A percentile compares a stretch with the other conserved stretches of the same genome.
Conservation (phyloP, 2,329 filamentous ascomycete genomes). For the Magnaporthiopsis rhizophila region DNA sequence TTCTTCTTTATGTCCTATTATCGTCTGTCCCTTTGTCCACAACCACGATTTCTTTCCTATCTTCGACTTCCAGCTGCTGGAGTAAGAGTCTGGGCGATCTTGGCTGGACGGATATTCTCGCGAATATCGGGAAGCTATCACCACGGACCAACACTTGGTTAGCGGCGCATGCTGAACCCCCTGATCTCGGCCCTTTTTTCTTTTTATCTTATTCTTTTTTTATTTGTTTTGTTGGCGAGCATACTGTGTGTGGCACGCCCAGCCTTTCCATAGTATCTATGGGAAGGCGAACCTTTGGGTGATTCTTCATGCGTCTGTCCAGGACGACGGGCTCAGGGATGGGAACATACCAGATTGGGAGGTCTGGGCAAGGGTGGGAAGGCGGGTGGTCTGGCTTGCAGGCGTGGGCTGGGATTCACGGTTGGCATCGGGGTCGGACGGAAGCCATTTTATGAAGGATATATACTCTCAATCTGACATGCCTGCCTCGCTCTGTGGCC, state of each 20-base stretch:
- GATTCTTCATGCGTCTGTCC: background rate
- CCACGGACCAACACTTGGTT: background rate
- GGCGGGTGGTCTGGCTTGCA: background rate
- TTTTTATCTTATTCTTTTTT: background rate
- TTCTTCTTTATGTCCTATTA: background rate
- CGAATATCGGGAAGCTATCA: background rate
- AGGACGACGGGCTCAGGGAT: background rate
- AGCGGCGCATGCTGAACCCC: background rate
- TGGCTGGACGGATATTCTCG: background rate
- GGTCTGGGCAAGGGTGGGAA: background rate
- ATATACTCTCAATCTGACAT: background rate
- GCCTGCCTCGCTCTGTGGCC: background rate
- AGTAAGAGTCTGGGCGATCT: background rate
- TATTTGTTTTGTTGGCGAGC: background rate
- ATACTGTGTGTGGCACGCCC: background rate
- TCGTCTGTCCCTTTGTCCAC: background rate
- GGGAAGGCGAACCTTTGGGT: background rate
- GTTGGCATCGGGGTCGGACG: background rate
- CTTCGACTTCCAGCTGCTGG: background rate
- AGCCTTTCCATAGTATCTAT: background rate
- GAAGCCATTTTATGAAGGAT: slow-evolving; percentile 1
- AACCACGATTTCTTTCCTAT: background rate
- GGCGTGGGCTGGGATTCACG: background rate
- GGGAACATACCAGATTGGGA: background rate
- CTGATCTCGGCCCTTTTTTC: background rate